Percentiles rank a stretch among this genome's conserved stretches.
phyloP scores from a whole-genome alignment of 371 early-diverging fungal genomes.

The Synchytrium microbalum region DNA sequence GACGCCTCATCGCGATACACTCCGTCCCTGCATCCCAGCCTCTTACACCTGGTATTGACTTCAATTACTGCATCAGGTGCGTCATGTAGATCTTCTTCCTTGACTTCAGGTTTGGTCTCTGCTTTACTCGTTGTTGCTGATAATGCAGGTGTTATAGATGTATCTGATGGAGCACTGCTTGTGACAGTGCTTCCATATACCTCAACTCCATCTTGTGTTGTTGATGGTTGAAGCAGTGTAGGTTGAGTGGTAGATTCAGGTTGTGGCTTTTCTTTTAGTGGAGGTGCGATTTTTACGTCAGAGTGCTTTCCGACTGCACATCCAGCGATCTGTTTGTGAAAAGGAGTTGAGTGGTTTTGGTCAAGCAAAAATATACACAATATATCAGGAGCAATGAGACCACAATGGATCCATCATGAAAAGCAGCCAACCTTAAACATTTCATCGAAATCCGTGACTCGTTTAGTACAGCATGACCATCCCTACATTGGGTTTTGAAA shows the following conservation, averaged over 20 bases:
- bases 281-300: conserved; percentile 10
- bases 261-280: conserved; percentile 13
- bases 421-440: conserved; percentile 64
- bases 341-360: too few relatives aligned
- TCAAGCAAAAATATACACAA: not conserved
- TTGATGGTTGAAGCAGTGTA: conserved; percentile 4
- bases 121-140: conserved; percentile 5
- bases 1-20: conserved; percentile 53
- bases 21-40: conserved; percentile 66
- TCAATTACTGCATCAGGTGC: conserved; percentile 51
- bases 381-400: not conserved
- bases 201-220: conserved; percentile 24
- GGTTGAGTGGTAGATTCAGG: conserved; percentile 15
- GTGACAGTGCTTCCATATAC: conserved; percentile 22
- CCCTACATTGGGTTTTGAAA: conserved; percentile 51
- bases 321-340: conserved; percentile 34
- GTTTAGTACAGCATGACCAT: conserved; percentile 91
- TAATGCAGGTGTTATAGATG: conserved; percentile 8
- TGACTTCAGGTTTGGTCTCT: conserved; percentile 19
- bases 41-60: conserved; percentile 73
- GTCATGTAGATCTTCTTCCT: conserved; percentile 58
- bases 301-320: conserved; percentile 40
- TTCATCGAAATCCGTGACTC: conserved; percentile 83
- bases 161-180: conserved; percentile 4
- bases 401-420: not conserved